A percentile compares a stretch with the other conserved stretches of the same genome.
phyloP scores from a whole-genome alignment of 164 flowering plant species.

The Magnolia changhungtana region DNA sequence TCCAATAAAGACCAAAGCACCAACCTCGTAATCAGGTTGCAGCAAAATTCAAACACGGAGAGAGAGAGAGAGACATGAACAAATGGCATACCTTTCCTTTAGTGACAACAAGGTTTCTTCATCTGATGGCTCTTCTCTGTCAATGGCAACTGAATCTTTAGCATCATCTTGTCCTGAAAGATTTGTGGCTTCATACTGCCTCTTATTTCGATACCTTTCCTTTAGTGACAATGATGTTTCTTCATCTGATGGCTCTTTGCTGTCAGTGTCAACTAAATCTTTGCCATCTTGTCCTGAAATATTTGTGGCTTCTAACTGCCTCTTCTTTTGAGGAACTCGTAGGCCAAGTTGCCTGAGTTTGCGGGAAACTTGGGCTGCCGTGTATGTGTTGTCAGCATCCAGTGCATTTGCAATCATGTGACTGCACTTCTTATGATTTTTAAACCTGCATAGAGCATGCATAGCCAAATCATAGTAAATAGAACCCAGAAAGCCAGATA shows the following conservation, averaged over 20 bases:
- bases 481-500: neutral
- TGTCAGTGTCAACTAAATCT: conserved; percentile 21
- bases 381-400: conserved; percentile 46
- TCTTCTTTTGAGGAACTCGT: conserved; percentile 37
- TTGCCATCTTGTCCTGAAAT: conserved; percentile 31
- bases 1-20: neutral
- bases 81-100: conserved; percentile 32
- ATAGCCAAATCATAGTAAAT: conserved; percentile 11
- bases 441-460: conserved; percentile 51
- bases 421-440: conserved; percentile 73
- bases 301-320: conserved; percentile 17
- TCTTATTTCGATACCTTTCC: conserved; percentile 41
- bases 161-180: conserved; percentile 35
- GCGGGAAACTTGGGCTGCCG: conserved; percentile 66
- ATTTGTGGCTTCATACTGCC: conserved; percentile 18
- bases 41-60: too few relatives aligned
- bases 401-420: conserved; percentile 80
- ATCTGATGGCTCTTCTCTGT: conserved; percentile 41
- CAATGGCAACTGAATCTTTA: conserved; percentile 19
- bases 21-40: too few relatives aligned
- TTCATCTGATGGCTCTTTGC: conserved; percentile 45
- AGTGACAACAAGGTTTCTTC: conserved; percentile 53
- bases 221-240: conserved; percentile 50
- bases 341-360: conserved; percentile 87
- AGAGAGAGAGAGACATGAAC: neutral